A percentile compares a stretch with the other conserved stretches of the same genome.
Evolutionary conservation across 495 filamentous ascomycete species (phyloP).

Genomic region (Diplogelasinospora grovesii): DNA sequence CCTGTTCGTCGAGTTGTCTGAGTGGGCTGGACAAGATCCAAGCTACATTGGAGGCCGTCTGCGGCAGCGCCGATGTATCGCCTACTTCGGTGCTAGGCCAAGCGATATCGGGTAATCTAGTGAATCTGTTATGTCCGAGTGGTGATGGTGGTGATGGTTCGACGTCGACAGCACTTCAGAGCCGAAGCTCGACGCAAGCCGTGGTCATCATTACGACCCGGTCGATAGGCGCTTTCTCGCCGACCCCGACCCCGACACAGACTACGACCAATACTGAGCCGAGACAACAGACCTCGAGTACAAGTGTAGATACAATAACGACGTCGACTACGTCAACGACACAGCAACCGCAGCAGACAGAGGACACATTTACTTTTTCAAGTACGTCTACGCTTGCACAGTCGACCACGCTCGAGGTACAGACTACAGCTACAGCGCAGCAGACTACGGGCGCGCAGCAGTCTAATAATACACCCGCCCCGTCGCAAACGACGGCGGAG

Average conservation of each 20-base stretch:
- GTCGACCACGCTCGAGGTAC: no score
- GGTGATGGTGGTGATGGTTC: no score
- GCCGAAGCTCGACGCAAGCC: conserved; percentile 7
- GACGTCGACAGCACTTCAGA: background rate
- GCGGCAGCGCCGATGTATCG: conserved; percentile 20
- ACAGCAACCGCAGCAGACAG: background rate
- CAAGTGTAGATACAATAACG: no score
- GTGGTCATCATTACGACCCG: no score
- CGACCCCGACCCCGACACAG: no score
- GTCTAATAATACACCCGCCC: no score
- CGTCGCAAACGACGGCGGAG: conserved; percentile 6
- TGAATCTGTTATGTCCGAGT: conserved; percentile 31
- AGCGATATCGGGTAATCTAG: conserved; percentile 27
- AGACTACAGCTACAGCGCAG: conserved; percentile 1
- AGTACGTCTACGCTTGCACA: no score
- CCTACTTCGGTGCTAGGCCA: conserved; percentile 27
- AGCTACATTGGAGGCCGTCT: conserved; percentile 21
- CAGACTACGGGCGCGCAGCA: conserved; percentile 8
- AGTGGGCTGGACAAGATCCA: conserved; percentile 21
- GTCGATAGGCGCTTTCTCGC: no score
- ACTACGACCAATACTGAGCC: no score
- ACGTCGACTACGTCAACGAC: background rate
- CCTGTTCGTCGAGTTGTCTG: conserved; percentile 31
- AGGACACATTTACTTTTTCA: no score
- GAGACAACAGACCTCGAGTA: no score